phyloP scores from a whole-genome alignment of 305 asterid species.

The Fraxinus platypoda region DNA sequence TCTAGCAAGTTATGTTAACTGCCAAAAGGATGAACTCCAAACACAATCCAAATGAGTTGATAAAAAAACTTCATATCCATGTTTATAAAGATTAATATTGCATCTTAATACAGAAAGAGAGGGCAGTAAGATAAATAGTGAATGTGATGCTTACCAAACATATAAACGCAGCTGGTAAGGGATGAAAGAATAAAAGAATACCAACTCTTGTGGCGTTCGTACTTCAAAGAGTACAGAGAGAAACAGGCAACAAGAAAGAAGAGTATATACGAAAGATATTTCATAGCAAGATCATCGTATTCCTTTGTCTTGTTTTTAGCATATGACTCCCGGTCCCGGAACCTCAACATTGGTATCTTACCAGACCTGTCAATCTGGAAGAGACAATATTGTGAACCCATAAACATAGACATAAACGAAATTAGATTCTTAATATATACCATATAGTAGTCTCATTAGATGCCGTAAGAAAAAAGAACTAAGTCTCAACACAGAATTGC shows the following conservation, averaged over 20 bases:
- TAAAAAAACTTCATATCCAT: not conserved
- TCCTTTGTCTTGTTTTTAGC: constrained; percentile 94
- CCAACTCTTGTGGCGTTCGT: constrained; percentile 97
- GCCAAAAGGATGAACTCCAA: not conserved
- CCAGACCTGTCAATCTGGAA: constrained; percentile 89
- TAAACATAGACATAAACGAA: not conserved
- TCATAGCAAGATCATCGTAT: constrained; percentile 96
- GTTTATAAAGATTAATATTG: not conserved
- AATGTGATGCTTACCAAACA: constrained; percentile 72
- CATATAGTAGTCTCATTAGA: not conserved
- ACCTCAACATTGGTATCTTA: constrained; percentile 80
- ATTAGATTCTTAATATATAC: not conserved
- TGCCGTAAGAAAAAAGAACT: not conserved
- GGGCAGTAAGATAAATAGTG: not conserved
- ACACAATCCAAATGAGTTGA: not conserved
- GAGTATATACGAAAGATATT: constrained; percentile 85
- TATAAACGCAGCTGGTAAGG: constrained; percentile 95
- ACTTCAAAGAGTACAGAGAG: constrained; percentile 80
- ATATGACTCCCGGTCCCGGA: constrained; percentile 95
- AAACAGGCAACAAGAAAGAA: constrained; percentile 73
- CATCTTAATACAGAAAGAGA: not conserved
- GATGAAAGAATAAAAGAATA: constrained; percentile 97
- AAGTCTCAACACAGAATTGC: not conserved
- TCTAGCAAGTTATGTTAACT: not conserved
- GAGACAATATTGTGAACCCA: not conserved